Evolutionary conservation across 106 monocot genomes (phyloP), one percentile per base, ranked within the genome.

Genomic region (Allium sativum): DNA sequence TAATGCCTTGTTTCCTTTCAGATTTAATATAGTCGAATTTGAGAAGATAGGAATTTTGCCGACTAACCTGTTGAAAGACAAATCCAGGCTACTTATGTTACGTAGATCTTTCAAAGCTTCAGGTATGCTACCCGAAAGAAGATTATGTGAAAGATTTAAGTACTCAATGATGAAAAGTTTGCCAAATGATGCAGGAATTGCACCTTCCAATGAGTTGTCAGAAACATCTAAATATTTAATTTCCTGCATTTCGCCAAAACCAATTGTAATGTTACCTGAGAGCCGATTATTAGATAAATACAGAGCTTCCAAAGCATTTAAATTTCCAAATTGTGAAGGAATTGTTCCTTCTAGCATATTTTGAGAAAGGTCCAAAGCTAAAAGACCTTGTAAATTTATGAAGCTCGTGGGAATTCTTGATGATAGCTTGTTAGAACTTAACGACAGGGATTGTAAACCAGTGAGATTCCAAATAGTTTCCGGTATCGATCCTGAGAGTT

Each of bases 91-190:
- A 15, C 11, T 50, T 48, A 72, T 56, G 10, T 48, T 13, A 42
- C 42, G 12, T 18, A 65, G 55, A 42, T 58, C 54, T 12, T 48
- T 42, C 31, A 70, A 52, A 18, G 69, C 52, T 12, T 70, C 61
- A 31, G 69, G 69, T 17, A 70, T 70, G 52, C 41, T 60, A 79
- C 44, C 60, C 15, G 60, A 61, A 2, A 61, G 42, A 4, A 61
- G 18, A 44, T 61, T 61, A 17, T 44, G 42, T 22, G 60, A 61
- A n/a, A 61, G 18, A 44, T 61, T 61, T n/a, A 61, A 44, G 18
- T 44, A 41, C 16, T 7, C 9, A n/a, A 61, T 9, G 44, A 42
- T 61, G 60, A 61, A 17, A 42, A 61, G 10, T 44, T 18, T 44
- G 18, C 60, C 40, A 6, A 61, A 61, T 17, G 60, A 61, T 15